Percentiles rank a stretch among this genome's conserved stretches.
phyloP scores from a whole-genome alignment of 345 rosid genomes.

The Rhodomyrtus tomentosa region DNA sequence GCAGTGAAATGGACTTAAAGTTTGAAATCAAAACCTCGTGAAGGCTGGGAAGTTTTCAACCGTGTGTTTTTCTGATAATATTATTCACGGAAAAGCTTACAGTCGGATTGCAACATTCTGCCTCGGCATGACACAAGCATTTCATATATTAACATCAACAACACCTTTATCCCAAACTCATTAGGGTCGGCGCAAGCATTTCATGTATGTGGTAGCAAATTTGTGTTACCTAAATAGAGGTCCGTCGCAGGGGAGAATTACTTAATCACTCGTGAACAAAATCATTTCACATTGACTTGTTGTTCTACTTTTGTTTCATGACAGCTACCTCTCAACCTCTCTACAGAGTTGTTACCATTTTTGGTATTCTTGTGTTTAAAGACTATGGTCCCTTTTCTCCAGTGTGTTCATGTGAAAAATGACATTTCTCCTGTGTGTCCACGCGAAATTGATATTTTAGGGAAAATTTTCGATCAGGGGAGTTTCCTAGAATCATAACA shows the following conservation, averaged over 20 bases:
- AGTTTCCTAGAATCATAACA: not conserved
- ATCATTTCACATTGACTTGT: not conserved
- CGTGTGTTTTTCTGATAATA: not conserved
- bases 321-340: not conserved
- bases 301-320: not conserved
- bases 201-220: not conserved
- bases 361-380: not conserved
- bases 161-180: too few species aligned
- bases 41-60: not conserved
- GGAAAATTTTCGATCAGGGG: not conserved
- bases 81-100: not conserved
- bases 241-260: not conserved
- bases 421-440: not conserved
- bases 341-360: not conserved
- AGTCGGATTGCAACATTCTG: not conserved
- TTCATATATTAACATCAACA: too few species aligned
- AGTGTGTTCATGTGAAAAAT: not conserved
- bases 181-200: too few species aligned
- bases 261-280: not conserved
- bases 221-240: not conserved
- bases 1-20: not conserved
- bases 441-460: not conserved
- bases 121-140: not conserved
- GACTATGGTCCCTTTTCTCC: not conserved
- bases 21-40: not conserved